These are phyloP conservation scores for Urostyla sp. DNA, from an alignment of 73 alveolate genomes.

Conservation along the genomic window DNA sequence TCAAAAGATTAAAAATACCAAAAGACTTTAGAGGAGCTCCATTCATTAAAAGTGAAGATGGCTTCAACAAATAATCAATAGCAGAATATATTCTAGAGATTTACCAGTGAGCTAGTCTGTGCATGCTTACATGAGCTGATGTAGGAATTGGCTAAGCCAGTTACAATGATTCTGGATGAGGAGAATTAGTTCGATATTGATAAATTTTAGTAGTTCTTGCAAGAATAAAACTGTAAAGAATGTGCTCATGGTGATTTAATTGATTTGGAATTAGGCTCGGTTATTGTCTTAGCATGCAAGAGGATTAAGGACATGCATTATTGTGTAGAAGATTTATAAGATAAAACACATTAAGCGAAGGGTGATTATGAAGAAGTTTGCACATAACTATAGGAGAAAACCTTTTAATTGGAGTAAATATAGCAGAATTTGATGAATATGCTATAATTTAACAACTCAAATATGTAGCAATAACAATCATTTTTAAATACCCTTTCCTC, in stretches of 20 bases:
- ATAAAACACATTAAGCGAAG: neutral
- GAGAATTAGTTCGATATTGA: constrained; percentile 21
- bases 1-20: neutral
- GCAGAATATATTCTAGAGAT: neutral
- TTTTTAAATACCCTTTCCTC: constrained; percentile 19
- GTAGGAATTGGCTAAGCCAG: constrained; percentile 8
- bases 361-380: neutral
- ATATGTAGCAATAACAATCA: neutral
- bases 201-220: constrained; percentile 22
- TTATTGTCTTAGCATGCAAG: constrained; percentile 34
- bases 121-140: constrained; percentile 52
- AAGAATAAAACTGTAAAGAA: constrained; percentile 49
- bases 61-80: neutral
- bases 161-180: constrained; percentile 35
- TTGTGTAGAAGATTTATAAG: constrained; percentile 5
- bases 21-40: constrained; percentile 16
- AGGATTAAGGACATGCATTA: constrained; percentile 38
- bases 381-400: neutral
- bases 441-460: neutral
- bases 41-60: constrained; percentile 4
- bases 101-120: constrained; percentile 43
- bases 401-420: constrained; percentile 23
- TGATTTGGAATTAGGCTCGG: constrained; percentile 45
- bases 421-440: constrained; percentile 13
- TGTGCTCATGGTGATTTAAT: constrained; percentile 42